Evolutionary conservation across 116 monocot species (phyloP), one percentile per base, ranked within the genome.

Genomic region (Zostera marina): DNA sequence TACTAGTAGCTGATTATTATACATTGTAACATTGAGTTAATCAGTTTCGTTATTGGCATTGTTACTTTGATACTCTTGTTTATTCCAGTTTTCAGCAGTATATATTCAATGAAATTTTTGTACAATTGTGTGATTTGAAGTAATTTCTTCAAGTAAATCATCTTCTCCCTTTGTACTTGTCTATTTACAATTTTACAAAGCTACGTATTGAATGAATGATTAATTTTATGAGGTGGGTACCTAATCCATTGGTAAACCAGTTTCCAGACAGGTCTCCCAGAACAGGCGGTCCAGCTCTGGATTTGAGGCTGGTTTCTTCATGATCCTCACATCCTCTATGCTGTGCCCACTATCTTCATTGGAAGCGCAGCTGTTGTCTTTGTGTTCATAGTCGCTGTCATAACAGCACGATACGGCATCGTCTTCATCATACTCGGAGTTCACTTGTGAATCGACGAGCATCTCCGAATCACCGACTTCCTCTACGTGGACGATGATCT

Each of bases 211-310:
- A n/a, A n/a, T n/a, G n/a, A n/a, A n/a, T n/a, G n/a, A n/a, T n/a
- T n/a, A n/a, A n/a, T 43, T 11, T 43, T 11, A 43, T 43, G 10
- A 11, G 44, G 2, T 45, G 10, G 0, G 3, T 11, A 45, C 17
- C 17, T 8, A 3, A 22, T n/a, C 57, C 66, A 66, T 9, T 56
- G 66, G 47, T 57, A 66, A 9, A 32, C 56, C 66, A 15, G n/a
- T 11, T 7, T 55, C 66, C 5, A 66, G 41, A 46, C 66, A 66
- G 17, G 9, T 38, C 44, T 66, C 66, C 66, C 66, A 66, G 66
- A 66, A 66, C 55, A n/a, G 47, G 13, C 56, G 24, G 66, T 66
- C 56, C 17, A 16, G 41, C 46, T 57, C 57, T 15, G 56, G 56
- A 17, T 56, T 40, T 2, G 39, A 13, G 54, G n/a, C 25, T 45